Evolutionary conservation across 1,284 basidiomycete species (phyloP).

Genomic region (Malassezia dermatis): DNA sequence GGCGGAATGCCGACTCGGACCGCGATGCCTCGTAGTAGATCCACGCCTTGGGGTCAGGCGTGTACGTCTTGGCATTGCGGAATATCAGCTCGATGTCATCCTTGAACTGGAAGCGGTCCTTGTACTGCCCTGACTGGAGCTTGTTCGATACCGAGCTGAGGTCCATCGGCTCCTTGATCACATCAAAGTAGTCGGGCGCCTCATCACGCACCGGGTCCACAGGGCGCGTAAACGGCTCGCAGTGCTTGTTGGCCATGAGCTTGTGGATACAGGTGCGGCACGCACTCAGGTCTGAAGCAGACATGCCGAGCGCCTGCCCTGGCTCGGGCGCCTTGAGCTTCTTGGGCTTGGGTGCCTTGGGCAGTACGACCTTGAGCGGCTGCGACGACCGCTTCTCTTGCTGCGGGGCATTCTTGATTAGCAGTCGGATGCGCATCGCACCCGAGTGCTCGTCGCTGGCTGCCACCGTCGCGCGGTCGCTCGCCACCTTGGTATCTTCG

Average conservation of each 20-base stretch:
- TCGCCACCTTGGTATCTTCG: constrained; percentile 35
- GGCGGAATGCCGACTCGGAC: constrained; percentile 73
- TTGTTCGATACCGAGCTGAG: constrained; percentile 78
- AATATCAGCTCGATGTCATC: constrained; percentile 81
- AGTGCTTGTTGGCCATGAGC: constrained; percentile 57
- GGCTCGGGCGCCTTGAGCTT: constrained; percentile 45
- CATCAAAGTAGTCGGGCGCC: constrained; percentile 60
- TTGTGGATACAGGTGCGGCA: constrained; percentile 74
- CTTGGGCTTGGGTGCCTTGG: constrained; percentile 36
- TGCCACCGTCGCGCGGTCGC: constrained; percentile 41
- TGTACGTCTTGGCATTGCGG: constrained; percentile 78
- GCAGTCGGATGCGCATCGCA: constrained; percentile 21
- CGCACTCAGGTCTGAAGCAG: constrained; percentile 65
- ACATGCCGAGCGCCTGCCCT: constrained; percentile 67
- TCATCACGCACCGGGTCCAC: constrained; percentile 56
- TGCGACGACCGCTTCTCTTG: constrained; percentile 3
- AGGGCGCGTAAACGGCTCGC: constrained; percentile 67
- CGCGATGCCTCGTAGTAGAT: constrained; percentile 67
- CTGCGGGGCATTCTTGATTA: constrained; percentile 35
- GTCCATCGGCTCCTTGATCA: constrained; percentile 92
- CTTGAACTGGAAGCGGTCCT: constrained; percentile 70
- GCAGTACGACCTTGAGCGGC: constrained; percentile 14
- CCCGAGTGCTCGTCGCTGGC: constrained; percentile 2
- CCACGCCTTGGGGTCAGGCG: constrained; percentile 58
- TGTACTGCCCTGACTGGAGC: constrained; percentile 69